Evolutionary conservation across 2,329 filamentous ascomycete species (phyloP).

Genomic region (Colletotrichum nymphaeae): DNA sequence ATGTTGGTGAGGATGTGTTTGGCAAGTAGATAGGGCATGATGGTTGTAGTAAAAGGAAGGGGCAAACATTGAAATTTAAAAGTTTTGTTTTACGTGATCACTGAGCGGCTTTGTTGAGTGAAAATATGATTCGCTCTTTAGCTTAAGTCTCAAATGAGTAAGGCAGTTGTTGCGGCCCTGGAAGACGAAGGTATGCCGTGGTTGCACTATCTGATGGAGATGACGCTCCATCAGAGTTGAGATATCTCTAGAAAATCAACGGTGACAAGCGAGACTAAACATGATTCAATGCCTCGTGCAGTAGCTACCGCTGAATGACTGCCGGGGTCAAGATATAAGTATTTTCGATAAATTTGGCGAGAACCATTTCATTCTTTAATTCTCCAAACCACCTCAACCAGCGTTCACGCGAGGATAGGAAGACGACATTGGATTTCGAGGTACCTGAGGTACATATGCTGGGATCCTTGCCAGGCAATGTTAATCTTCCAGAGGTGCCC

Average conservation of each 20-base stretch:
- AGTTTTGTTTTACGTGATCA: background rate
- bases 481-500: no score
- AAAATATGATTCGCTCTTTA: background rate
- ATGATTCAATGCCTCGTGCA: background rate
- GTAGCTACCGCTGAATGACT: background rate
- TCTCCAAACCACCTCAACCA: background rate
- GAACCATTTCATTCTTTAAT: background rate
- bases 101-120: background rate
- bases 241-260: background rate
- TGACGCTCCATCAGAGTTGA: no score
- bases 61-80: conserved; percentile 33
- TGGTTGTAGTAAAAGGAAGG: conserved; percentile 15
- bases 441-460: background rate
- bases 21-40: conserved; percentile 45
- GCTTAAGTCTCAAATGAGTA: no score
- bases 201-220: background rate
- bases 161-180: background rate
- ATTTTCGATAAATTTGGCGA: background rate
- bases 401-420: background rate
- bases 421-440: background rate
- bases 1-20: conserved; percentile 74
- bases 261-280: background rate
- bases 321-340: background rate
- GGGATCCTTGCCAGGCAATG: no score
- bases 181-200: background rate